A percentile compares a stretch with the other conserved stretches of the same genome.
Evolutionary conservation across 257 asterid genomes (phyloP).

Genomic region (Solanum stenotomum): DNA sequence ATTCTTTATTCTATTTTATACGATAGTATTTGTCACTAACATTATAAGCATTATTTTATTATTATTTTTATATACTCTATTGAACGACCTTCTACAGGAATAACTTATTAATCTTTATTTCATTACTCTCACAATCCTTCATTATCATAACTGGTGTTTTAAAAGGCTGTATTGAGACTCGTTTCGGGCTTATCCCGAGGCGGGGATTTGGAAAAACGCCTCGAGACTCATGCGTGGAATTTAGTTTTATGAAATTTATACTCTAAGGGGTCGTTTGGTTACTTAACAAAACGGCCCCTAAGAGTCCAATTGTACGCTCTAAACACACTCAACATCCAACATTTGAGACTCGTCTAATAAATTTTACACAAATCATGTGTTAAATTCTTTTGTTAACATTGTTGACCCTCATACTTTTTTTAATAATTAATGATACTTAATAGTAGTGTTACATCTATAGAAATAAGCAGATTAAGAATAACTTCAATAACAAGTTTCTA

Average conservation of each 20-base stretch:
- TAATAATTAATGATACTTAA: too few relatives aligned
- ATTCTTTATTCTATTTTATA: not conserved
- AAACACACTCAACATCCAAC: not conserved
- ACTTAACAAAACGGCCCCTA: too few relatives aligned
- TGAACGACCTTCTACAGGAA: not conserved
- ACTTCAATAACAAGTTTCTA: too few relatives aligned
- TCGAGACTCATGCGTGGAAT: not conserved
- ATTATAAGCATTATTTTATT: not conserved
- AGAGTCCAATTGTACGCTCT: not conserved
- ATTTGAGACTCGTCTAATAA: not conserved
- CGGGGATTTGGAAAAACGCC: not conserved
- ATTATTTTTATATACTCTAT: too few relatives aligned
- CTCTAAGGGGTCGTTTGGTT: too few relatives aligned
- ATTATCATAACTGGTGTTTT: not conserved
- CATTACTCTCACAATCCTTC: not conserved
- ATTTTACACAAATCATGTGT: too few relatives aligned
- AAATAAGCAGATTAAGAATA: too few relatives aligned
- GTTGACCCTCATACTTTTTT: not conserved
- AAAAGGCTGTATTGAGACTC: not conserved
- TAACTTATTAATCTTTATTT: not conserved
- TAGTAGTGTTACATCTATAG: too few relatives aligned
- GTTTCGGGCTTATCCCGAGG: not conserved
- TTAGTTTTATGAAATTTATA: too few relatives aligned
- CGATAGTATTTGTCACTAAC: not conserved
- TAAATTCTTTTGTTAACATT: not conserved